These are phyloP conservation scores for Fragaria nilgerrensis DNA, from an alignment of 306 rosid genomes.

Conservation along the genomic window DNA sequence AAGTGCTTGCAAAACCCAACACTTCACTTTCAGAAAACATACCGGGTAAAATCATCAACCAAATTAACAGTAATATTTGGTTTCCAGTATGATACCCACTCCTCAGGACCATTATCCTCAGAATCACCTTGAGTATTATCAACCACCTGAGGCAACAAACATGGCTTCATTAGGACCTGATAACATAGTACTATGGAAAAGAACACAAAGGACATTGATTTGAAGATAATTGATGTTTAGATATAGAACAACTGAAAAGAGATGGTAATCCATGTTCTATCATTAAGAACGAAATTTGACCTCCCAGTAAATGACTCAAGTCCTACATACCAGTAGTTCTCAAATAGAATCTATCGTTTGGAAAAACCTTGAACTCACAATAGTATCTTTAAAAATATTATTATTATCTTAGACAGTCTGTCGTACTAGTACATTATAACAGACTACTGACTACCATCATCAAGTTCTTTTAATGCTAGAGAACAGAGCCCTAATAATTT, in stretches of 20 bases:
- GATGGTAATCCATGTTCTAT: background rate
- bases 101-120: constrained; percentile 62
- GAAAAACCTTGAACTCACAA: no score
- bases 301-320: background rate
- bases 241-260: background rate
- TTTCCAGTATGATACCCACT: constrained; percentile 84
- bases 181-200: constrained; percentile 11
- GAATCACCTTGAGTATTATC: constrained; percentile 59
- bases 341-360: no score
- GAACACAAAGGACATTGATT: background rate
- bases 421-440: background rate
- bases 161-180: constrained; percentile 24
- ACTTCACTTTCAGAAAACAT: constrained; percentile 24
- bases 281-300: background rate
- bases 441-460: background rate
- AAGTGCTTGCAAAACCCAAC: background rate
- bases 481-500: background rate
- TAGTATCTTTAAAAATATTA: no score
- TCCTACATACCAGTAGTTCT: background rate
- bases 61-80: constrained; percentile 90
- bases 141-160: constrained; percentile 49
- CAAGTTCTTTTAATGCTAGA: background rate
- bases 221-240: background rate
- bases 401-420: background rate
- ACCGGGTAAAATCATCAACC: constrained; percentile 90